Evolutionary conservation across 371 early-diverging fungal species (phyloP), one percentile per base, ranked within the genome.

Genomic region (Lichtheimia corymbifera): DNA sequence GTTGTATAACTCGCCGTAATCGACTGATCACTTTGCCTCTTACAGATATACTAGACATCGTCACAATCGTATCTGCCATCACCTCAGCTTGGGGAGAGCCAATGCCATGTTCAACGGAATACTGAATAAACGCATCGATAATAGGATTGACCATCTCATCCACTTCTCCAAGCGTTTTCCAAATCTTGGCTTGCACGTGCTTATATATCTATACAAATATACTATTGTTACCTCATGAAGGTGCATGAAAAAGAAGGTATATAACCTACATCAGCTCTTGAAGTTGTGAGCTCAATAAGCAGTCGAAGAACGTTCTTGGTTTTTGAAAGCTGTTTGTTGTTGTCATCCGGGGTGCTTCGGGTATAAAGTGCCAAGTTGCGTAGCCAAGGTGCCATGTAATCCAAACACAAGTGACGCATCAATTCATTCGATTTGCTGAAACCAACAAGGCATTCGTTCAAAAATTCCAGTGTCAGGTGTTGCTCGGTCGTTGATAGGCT

Each of bases 371-470:
- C 87, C 53, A 97, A 64, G 58, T 94, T 94, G 4, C 80, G 67
- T 47, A 95, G 68, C 97, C 96, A 97, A 0, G 96, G 97, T 13
- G 88, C 85, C 79, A 96, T 87, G 71, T 94, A 96, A 67, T 95
- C 91, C 58, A 97, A 74, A 51, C 93, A 92, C 54, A 91, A 79
- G 55, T 90, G 89, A 62, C 91, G 90, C 64, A 85, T 77, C 18
- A 83, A 80, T 25, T 83, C 86, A 28, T 76, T 86, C 0, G 91
- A 88, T 68, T 88, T 89, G 50, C 83, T 76, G 64, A 96, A 92
- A 4, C 95, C 93, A 55, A 90, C 82, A 66, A 91, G 83, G 57
- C 90, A 89, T 76, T 97, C 97, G 41, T 85, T 83, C 57, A 97
- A 64, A 71, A 97, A 92, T 68, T 95, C 96, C 11, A 93, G 73